Evolutionary conservation across 2,329 filamentous ascomycete species (phyloP).

Genomic region (Chaetomiaceae sp.): DNA sequence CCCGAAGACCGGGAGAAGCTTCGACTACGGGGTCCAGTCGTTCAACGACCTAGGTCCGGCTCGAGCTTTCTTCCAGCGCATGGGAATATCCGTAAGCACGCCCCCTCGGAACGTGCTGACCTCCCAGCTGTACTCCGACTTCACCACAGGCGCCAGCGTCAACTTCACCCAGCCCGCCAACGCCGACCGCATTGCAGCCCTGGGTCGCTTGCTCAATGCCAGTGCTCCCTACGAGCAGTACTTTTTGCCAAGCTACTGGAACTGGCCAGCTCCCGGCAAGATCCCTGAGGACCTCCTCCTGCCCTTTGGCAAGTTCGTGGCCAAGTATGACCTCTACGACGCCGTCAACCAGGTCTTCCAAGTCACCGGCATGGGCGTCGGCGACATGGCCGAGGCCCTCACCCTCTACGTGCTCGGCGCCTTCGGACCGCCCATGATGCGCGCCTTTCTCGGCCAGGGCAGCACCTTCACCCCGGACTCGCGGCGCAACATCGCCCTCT

Average conservation of each 20-base stretch:
- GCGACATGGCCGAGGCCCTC: slow-evolving; percentile 38
- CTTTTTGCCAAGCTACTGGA: slow-evolving; percentile 34
- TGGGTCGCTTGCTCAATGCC: slow-evolving; percentile 30
- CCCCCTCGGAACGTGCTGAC: slow-evolving; percentile 28
- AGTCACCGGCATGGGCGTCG: slow-evolving; percentile 41
- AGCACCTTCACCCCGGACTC: slow-evolving; percentile 32
- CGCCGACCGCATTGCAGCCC: slow-evolving; percentile 24
- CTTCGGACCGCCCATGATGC: slow-evolving; percentile 34
- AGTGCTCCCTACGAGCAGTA: slow-evolving; percentile 31
- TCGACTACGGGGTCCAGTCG: slow-evolving; percentile 37
- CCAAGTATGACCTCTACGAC: slow-evolving; percentile 43
- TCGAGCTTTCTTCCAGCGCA: slow-evolving; percentile 40
- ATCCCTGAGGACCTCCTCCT: slow-evolving; percentile 45
- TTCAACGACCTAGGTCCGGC: slow-evolving; percentile 38
- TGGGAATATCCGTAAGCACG: slow-evolving; percentile 34
- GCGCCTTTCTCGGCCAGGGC: slow-evolving; percentile 31
- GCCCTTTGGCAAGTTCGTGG: slow-evolving; percentile 44
- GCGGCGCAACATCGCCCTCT: slow-evolving; percentile 38
- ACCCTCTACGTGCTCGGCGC: slow-evolving; percentile 42
- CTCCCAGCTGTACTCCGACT: slow-evolving; percentile 35
- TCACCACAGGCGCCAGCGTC: slow-evolving; percentile 33
- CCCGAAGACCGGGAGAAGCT: slow-evolving; percentile 33
- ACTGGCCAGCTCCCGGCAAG: slow-evolving; percentile 40
- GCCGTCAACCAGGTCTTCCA: slow-evolving; percentile 39
- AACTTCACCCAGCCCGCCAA: slow-evolving; percentile 26